Evolutionary conservation across 2,329 filamentous ascomycete species (phyloP).

Genomic region (Onygenales sp.): DNA sequence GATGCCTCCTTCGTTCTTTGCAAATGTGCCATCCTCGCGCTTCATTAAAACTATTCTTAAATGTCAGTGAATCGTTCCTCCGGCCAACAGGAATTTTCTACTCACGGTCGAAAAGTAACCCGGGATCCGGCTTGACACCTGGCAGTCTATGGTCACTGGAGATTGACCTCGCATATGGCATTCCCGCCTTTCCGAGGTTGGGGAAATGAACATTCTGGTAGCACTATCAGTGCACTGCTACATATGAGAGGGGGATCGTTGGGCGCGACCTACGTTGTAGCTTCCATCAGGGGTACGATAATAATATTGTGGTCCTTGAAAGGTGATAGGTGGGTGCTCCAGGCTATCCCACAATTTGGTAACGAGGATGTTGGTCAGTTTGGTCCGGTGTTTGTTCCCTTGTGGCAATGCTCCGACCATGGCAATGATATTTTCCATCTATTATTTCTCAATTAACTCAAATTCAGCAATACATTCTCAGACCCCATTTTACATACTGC

Average conservation of each 20-base stretch:
- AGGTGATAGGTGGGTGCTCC: conserved; percentile 24
- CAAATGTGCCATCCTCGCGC: conserved; percentile 11
- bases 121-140: conserved; percentile 13
- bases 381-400: conserved; percentile 13
- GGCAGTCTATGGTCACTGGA: conserved; percentile 6
- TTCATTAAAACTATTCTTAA: conserved; percentile 9
- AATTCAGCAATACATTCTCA: not conserved
- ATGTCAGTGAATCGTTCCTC: not conserved
- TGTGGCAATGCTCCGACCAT: conserved; percentile 17
- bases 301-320: conserved; percentile 19
- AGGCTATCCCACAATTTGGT: conserved; percentile 23
- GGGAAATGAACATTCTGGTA: conserved; percentile 11
- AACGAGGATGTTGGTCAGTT: conserved; percentile 19
- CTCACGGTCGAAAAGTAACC: conserved; percentile 14
- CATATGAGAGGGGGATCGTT: not conserved
- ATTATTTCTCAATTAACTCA: not conserved
- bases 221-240: not conserved
- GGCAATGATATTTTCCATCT: conserved; percentile 20
- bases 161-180: conserved; percentile 15
- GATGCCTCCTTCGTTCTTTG: conserved; percentile 32
- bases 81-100: not conserved
- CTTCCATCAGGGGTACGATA: conserved; percentile 22
- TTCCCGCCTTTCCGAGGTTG: conserved; percentile 14
- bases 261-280: conserved; percentile 2
- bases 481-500: conserved; percentile 1